Evolutionary conservation across 331 rosid species (phyloP).

Genomic region (Telfairia occidentalis): DNA sequence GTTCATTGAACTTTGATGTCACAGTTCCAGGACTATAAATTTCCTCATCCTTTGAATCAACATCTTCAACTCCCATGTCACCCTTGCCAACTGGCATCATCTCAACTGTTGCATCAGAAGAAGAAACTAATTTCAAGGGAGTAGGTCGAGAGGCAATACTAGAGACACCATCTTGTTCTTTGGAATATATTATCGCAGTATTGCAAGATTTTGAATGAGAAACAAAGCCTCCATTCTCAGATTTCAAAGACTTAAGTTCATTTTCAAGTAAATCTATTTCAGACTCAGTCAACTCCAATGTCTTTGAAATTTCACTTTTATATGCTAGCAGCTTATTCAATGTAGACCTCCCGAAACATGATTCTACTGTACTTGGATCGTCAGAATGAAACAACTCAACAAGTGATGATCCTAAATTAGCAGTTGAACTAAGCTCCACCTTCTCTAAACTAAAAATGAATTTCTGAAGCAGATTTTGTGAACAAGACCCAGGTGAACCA

Average conservation of each 20-base stretch:
- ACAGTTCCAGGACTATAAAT: constrained; percentile 89
- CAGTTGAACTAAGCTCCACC: constrained; percentile 38
- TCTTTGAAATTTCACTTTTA: constrained; percentile 84
- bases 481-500: constrained; percentile 37
- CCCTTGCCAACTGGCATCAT: constrained; percentile 31
- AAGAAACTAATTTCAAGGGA: constrained; percentile 33
- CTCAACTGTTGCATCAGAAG: constrained; percentile 27
- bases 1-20: constrained; percentile 73
- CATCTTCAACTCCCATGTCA: constrained; percentile 24
- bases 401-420: constrained; percentile 46
- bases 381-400: constrained; percentile 55
- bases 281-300: constrained; percentile 73
- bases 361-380: constrained; percentile 43
- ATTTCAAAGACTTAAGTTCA: constrained; percentile 55
- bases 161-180: constrained; percentile 29
- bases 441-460: constrained; percentile 55
- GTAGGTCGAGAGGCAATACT: constrained; percentile 30
- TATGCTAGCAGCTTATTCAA: constrained; percentile 60
- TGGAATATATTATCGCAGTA: constrained; percentile 29
- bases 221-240: constrained; percentile 25
- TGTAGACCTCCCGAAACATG: constrained; percentile 38
- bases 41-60: constrained; percentile 44
- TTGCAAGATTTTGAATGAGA: constrained; percentile 36
- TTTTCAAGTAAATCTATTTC: constrained; percentile 85
- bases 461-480: constrained; percentile 36